Evolutionary conservation across 352 stramenopile species (phyloP).

Genomic region (Globisporangium spiculum): DNA sequence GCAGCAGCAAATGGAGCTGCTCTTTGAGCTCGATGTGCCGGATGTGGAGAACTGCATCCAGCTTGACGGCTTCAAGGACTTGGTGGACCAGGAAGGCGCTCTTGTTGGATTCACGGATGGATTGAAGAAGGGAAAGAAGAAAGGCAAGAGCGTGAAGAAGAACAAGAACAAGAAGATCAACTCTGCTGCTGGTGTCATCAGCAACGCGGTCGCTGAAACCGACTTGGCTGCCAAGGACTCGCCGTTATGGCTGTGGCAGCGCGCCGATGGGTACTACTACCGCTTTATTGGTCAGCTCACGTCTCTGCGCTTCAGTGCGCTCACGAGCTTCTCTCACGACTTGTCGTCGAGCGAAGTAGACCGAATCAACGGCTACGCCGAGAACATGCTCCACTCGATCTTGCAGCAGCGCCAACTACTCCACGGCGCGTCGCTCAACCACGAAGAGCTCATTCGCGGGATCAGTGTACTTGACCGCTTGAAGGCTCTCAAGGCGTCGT

Average conservation of each 20-base stretch:
- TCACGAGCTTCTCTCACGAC: slow-evolving; percentile 85
- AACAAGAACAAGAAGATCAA: slow-evolving; percentile 32
- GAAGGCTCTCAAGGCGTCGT: slow-evolving; percentile 33
- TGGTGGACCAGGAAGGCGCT: slow-evolving; percentile 30
- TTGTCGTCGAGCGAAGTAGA: slow-evolving; percentile 79
- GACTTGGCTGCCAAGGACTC: slow-evolving; percentile 44
- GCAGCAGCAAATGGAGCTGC: slow-evolving; percentile 74
- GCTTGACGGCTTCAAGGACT: slow-evolving; percentile 54
- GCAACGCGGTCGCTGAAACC: slow-evolving; percentile 11
- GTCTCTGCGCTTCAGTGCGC: slow-evolving; percentile 71
- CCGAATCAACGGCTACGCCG: slow-evolving; percentile 85
- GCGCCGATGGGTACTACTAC: slow-evolving; percentile 89
- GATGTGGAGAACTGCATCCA: slow-evolving; percentile 82
- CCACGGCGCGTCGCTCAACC: slow-evolving; percentile 57
- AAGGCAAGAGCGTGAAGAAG: slow-evolving; percentile 27
- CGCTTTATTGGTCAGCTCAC: slow-evolving; percentile 78
- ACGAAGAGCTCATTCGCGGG: slow-evolving; percentile 62
- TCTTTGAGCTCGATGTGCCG: slow-evolving; percentile 82
- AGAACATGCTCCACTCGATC: slow-evolving; percentile 88
- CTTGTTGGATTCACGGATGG: slow-evolving; percentile 7
- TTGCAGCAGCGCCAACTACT: slow-evolving; percentile 87
- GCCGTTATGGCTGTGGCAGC: slow-evolving; percentile 77
- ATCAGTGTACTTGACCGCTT: slow-evolving; percentile 53
- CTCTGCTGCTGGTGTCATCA: slow-evolving; percentile 16
- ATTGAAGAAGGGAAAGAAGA: slow-evolving; percentile 30